These are phyloP conservation scores for Xylaria sp. DNA, from an alignment of 2,329 filamentous ascomycete genomes.

Conservation along the genomic window DNA sequence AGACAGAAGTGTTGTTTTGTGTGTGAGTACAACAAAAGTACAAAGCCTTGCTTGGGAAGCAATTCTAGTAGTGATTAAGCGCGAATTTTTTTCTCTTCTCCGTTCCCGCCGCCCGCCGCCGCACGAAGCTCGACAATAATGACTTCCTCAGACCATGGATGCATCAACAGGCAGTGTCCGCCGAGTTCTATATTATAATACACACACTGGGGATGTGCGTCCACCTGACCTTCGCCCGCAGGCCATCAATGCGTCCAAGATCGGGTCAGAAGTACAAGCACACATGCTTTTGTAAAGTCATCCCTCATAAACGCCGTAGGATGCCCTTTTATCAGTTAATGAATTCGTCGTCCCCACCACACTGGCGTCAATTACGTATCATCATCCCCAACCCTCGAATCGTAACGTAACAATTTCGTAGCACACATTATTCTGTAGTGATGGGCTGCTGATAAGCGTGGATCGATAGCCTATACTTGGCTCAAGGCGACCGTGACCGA, in stretches of 20 bases:
- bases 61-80: neutral
- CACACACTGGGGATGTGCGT: constrained; percentile 4
- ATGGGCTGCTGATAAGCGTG: constrained; percentile 3
- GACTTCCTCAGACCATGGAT: neutral
- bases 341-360: constrained; percentile 3
- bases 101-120: neutral
- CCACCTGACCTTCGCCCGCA: constrained; percentile 3
- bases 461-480: neutral
- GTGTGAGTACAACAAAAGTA: neutral
- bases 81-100: neutral
- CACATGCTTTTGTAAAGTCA: constrained; percentile 11
- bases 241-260: constrained; percentile 1
- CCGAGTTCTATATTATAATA: constrained; percentile 20
- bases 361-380: constrained; percentile 12
- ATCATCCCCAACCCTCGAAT: constrained; percentile 2
- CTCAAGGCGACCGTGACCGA: neutral
- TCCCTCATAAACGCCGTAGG: constrained; percentile 19
- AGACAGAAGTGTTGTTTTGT: neutral
- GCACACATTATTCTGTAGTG: constrained; percentile 1
- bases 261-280: constrained; percentile 10
- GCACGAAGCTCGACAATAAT: neutral
- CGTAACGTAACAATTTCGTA: constrained; percentile 6
- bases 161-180: neutral
- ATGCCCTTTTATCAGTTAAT: constrained; percentile 19
- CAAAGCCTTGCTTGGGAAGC: neutral